Conservation (phyloP, 257 asterid species). For the Jaltomata sinuosa region DNA sequence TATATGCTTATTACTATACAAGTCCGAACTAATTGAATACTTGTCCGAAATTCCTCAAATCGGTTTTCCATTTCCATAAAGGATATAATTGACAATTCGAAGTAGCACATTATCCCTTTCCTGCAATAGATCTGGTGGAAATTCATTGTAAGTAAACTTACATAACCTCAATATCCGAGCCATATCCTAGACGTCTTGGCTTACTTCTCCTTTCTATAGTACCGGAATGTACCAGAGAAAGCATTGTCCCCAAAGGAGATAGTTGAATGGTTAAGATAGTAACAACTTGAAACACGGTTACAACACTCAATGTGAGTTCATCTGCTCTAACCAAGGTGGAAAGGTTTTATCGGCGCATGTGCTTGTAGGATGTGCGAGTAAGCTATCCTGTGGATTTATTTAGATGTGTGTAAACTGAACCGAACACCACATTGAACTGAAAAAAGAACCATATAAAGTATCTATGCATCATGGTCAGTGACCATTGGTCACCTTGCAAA, state of each 20-base stretch:
- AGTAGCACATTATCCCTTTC: neutral
- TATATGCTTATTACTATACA: neutral
- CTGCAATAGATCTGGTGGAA: neutral
- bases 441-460: neutral
- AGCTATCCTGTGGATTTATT: neutral
- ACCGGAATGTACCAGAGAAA: neutral
- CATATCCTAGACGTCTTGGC: neutral
- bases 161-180: neutral
- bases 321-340: neutral
- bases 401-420: neutral
- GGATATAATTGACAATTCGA: no score
- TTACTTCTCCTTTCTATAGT: neutral
- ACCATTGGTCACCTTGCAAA: neutral
- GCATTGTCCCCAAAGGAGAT: neutral
- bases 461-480: neutral
- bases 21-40: no score
- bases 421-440: neutral
- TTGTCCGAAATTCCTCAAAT: no score
- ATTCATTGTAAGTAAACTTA: neutral
- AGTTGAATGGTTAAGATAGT: neutral
- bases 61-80: no score
- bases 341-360: neutral
- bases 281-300: neutral
- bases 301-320: neutral
- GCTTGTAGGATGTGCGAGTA: neutral